phyloP scores from a whole-genome alignment of 208 protist species.

The Balamuthia mandrillaris region DNA sequence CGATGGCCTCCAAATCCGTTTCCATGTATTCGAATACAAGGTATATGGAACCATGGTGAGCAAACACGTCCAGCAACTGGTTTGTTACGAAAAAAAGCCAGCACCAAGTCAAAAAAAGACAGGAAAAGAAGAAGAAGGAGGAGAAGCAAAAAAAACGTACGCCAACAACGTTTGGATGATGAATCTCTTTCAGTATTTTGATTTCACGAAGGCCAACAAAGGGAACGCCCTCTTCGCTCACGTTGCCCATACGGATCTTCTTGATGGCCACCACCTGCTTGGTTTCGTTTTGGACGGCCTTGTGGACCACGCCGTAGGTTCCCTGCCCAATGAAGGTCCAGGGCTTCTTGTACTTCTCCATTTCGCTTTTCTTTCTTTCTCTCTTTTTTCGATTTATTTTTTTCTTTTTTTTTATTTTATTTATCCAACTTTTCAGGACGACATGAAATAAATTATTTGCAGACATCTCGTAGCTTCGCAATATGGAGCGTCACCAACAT shows the following conservation, averaged over 20 bases:
- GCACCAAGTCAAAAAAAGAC: not conserved
- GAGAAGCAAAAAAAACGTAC: too few species aligned
- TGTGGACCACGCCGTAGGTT: slow-evolving; percentile 25
- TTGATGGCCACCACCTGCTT: slow-evolving; percentile 21
- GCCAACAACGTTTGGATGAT: slow-evolving; percentile 4
- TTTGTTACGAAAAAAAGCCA: not conserved
- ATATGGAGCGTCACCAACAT: too few species aligned
- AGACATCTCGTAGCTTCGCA: too few species aligned
- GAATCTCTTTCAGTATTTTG: not conserved
- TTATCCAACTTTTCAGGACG: too few species aligned
- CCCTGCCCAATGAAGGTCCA: not conserved
- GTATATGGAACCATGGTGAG: slow-evolving; percentile 14
- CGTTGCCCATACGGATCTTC: slow-evolving; percentile 27
- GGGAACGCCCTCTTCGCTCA: slow-evolving; percentile 17
- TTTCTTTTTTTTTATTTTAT: too few species aligned
- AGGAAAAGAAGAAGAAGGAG: not conserved
- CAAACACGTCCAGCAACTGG: slow-evolving; percentile 34
- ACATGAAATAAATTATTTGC: too few species aligned
- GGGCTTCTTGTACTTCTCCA: not conserved
- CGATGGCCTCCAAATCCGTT: slow-evolving; percentile 6
- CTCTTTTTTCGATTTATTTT: too few species aligned
- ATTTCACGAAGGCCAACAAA: slow-evolving; percentile 19
- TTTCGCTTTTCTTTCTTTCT: too few species aligned
- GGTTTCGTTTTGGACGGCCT: not conserved
- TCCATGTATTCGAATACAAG: slow-evolving; percentile 42